Evolutionary conservation across 108 stramenopile species (phyloP), one percentile per base, ranked within the genome.

Genomic region (Nitzschia putrida): DNA sequence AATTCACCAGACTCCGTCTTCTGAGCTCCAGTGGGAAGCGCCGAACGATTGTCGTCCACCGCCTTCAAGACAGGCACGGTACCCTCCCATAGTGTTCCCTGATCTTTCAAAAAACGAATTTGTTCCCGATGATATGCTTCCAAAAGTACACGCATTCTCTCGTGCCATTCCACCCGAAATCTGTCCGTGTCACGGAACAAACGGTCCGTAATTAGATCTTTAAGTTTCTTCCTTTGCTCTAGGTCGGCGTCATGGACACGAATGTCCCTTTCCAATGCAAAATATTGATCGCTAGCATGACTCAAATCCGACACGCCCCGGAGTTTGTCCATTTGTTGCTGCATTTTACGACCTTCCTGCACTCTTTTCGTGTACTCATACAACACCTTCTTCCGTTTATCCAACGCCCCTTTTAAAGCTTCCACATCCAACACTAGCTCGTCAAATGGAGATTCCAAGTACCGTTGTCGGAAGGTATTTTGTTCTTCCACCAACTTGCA

Each of bases 151-250:
- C 63, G 57, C 78, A 79, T 79, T 18, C 71, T 47, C 52, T 73
- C 61, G 56, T 79, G 78, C 49, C 58, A 79, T 41, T 73, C 67
- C 21, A 69, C 57, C 7, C 71, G 71, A 51, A 79, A 79, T 26
- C 78, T 66, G 8, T 73, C 72, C 20, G 66, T 57, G 18, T 79
- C 78, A 21, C 68, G 37, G 8, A 38, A 39, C 29, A 79, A 50
- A 55, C 78, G 34, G 3, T 64, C 41, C 20, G 72, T 58, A 6
- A 79, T 67, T 10, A 67, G 39, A 8, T 79, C 72, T 13, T 54
- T 59, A 11, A 68, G 49, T n/a, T 70, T 57, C 42, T 60, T 64
- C 11, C 26, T 44, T 24, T 65, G 57, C 9, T 34, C 64, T 8
- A 70, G 24, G 57, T 65, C 55, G 9, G 38, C 43, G 25, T 77